A percentile compares a stretch with the other conserved stretches of the same genome.
These are phyloP conservation scores for Dunaliella sp. DNA, from an alignment of 139 green algal species.

Conservation along the genomic window DNA sequence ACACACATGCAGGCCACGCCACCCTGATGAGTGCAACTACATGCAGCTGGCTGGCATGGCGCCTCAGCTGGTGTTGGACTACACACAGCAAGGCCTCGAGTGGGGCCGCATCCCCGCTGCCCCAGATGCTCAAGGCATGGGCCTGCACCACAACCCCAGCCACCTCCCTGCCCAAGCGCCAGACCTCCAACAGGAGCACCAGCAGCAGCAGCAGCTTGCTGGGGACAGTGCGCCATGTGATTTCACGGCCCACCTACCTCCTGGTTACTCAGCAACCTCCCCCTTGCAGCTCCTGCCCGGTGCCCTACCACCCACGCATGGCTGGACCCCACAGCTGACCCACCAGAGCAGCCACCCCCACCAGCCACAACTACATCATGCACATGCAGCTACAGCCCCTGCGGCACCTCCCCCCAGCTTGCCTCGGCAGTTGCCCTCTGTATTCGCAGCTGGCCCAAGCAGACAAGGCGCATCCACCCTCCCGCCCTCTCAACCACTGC, in stretches of 20 bases:
- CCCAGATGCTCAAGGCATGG: background rate
- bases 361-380: background rate
- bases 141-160: background rate
- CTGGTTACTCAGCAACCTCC: background rate
- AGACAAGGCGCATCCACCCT: too few relatives aligned
- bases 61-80: conserved; percentile 2
- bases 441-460: too few relatives aligned
- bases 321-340: background rate
- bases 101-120: background rate
- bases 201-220: background rate
- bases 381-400: background rate
- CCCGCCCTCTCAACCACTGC: too few relatives aligned
- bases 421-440: too few relatives aligned
- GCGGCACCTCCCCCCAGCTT: background rate
- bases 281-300: background rate
- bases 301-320: background rate
- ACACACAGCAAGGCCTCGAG: background rate
- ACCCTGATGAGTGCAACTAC: background rate
- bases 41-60: conserved; percentile 1
- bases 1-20: conserved; percentile 1
- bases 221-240: background rate
- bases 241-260: background rate
- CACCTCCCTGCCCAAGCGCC: background rate
- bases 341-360: background rate
- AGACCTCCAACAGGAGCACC: background rate